Base-by-base conservation (phyloP, 176 grass and related monocot species). In the Themeda triandra region DNA sequence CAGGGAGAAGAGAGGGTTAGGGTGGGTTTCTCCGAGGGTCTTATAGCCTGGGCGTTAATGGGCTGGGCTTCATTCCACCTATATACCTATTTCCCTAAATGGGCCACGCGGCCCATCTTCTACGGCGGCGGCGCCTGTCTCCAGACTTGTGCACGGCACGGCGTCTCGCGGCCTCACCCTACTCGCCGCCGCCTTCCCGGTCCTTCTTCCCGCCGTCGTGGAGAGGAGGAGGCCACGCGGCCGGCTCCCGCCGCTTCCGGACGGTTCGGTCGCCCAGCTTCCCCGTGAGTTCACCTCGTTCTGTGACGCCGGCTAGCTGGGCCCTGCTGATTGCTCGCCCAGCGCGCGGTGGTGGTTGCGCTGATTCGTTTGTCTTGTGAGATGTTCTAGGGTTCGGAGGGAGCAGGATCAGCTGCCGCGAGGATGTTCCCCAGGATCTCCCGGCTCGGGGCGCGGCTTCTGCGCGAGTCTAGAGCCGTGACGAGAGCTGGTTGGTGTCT, bases 401-500 rank as follows among this genome's bases (percentile, higher is more conserved):
- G 4, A 28, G 32, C 9, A 68, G 60, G n/a, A 9, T 15, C 8
- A 2, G 53, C 69, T 37, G 44, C 46, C 27, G 62, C 48, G 60
- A n/a, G n/a, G n/a, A 92, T 92, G 87, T 49, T 92, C 6, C 81
- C 87, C 29, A 84, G 87, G 82, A 40, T 92, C 76, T 89, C 91
- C 3, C 91, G 65, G 66, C 54, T 92, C 8, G 87, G 84, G 33
- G 44, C 62, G 54, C 80, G 84, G 44, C 36, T 89, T 37, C 66
- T 84, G 64, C 84, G 59, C 29, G 84, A 89, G 54, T 59, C 25
- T 39, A 77, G 24, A 72, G 27, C 44, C 21, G 78, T 69, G 29
- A 69, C 64, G 8, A 69, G 41, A 54, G 66, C 77, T 59, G 87
- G 91, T 92, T 32, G 19, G 71, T 86, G 28, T 30, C 65, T 67